phyloP scores from a whole-genome alignment of 1,139 yeast genomes.

The Hyphopichia buzzinii region DNA sequence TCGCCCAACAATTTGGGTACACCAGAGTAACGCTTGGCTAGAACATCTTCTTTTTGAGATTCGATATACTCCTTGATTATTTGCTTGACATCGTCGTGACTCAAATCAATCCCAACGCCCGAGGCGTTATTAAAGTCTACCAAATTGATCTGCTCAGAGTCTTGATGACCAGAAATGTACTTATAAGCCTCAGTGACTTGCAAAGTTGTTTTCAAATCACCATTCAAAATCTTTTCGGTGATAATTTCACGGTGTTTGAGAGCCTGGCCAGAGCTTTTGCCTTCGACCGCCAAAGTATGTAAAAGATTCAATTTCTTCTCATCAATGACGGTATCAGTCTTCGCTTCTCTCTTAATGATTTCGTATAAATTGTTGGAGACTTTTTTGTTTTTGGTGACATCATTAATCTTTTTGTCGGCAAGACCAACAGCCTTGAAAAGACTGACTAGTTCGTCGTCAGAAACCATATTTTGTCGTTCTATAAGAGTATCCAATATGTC shows the following conservation, averaged over 20 bases:
- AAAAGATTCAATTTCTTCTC: constrained; percentile 60
- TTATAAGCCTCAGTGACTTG: constrained; percentile 83
- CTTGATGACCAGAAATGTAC: constrained; percentile 54
- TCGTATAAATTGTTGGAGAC: constrained; percentile 68
- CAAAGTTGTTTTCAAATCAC: constrained; percentile 60
- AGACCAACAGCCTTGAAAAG: constrained; percentile 65
- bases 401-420: constrained; percentile 66
- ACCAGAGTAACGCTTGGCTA: constrained; percentile 68
- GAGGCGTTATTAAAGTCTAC: constrained; percentile 56
- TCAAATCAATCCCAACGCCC: constrained; percentile 80
- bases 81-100: constrained; percentile 59
- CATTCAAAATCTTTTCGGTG: constrained; percentile 61
- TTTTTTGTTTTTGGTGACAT: constrained; percentile 80
- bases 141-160: constrained; percentile 33
- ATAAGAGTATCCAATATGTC: no score
- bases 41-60: constrained; percentile 56
- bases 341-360: constrained; percentile 43
- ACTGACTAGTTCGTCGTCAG: constrained; percentile 31
- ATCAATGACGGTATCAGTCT: constrained; percentile 23
- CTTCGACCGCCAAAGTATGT: constrained; percentile 72
- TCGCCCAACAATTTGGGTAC: constrained; percentile 78
- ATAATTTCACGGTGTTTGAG: constrained; percentile 46
- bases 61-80: constrained; percentile 61
- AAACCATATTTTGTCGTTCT: constrained; percentile 8
- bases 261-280: constrained; percentile 41